Conservation (phyloP, 2,329 filamentous ascomycete species). For the Phialemoniopsis sp. region DNA sequence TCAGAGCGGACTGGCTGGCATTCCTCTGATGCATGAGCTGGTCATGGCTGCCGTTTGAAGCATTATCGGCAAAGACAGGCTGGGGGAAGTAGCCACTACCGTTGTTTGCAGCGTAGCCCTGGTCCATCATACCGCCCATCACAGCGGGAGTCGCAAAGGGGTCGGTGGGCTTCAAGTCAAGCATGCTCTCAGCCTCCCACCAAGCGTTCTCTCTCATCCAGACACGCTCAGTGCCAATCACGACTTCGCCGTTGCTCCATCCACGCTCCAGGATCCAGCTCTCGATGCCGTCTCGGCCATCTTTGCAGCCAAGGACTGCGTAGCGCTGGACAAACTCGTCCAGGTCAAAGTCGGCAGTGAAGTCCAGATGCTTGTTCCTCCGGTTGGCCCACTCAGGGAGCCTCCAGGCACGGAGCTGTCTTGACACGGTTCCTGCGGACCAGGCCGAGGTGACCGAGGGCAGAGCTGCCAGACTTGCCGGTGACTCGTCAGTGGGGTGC, state of each 20-base stretch:
- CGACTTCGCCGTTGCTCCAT: slow-evolving; percentile 97
- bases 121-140: slow-evolving; percentile 48
- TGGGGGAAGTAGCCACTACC: slow-evolving; percentile 68
- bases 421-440: slow-evolving; percentile 90
- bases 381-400: slow-evolving; percentile 96
- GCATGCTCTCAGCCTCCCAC: slow-evolving; percentile 97
- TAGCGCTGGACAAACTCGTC: slow-evolving; percentile 90
- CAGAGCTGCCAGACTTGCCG: slow-evolving; percentile 68
- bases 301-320: slow-evolving; percentile 75
- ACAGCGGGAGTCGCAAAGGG: slow-evolving; percentile 11
- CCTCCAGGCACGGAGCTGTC: slow-evolving; percentile 89
- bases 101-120: slow-evolving; percentile 63
- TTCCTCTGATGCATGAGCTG: slow-evolving; percentile 63
- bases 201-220: slow-evolving; percentile 94
- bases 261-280: slow-evolving; percentile 92
- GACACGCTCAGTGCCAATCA: slow-evolving; percentile 84
- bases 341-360: slow-evolving; percentile 92
- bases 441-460: slow-evolving; percentile 75
- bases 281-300: slow-evolving; percentile 88
- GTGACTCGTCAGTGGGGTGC: slow-evolving; percentile 85
- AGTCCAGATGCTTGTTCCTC: slow-evolving; percentile 85
- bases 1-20: slow-evolving; percentile 47
- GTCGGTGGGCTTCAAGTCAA: slow-evolving; percentile 70
- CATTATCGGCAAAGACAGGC: slow-evolving; percentile 54
- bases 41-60: slow-evolving; percentile 66